These are phyloP conservation scores for Senna siamea DNA, from an alignment of 306 rosid species.

Conservation along the genomic window DNA sequence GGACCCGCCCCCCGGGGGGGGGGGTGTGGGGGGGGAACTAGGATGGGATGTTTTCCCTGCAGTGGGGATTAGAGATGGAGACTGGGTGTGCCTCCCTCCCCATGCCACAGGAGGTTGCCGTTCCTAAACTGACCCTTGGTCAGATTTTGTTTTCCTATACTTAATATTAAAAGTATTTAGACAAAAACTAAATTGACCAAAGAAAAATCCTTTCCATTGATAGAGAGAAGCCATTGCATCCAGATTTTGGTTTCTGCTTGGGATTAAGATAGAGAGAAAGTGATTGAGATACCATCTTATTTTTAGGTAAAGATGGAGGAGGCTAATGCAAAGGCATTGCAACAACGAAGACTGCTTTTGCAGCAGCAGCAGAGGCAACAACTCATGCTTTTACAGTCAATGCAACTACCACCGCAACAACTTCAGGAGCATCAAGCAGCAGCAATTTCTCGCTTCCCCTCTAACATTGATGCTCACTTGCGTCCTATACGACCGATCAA, in stretches of 20 bases:
- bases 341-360: background rate
- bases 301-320: conserved; percentile 3
- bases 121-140: no score
- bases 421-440: conserved; percentile 53
- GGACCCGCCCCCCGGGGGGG: no score
- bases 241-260: background rate
- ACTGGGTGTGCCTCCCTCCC: no score
- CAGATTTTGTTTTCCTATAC: no score
- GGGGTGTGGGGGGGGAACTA: background rate
- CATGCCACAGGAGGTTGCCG: no score
- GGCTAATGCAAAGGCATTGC: conserved; percentile 11
- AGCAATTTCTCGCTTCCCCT: conserved; percentile 75
- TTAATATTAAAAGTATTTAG: background rate
- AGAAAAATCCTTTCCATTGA: background rate
- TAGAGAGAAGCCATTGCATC: background rate
- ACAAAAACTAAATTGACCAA: background rate
- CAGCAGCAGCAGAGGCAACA: conserved; percentile 21
- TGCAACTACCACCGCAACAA: background rate
- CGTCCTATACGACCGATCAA: conserved; percentile 61
- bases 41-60: no score
- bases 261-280: background rate
- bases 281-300: background rate
- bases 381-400: background rate
- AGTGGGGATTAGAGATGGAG: no score
- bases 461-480: conserved; percentile 75